These are phyloP conservation scores for Hymenoscyphus linearis DNA, from an alignment of 2,329 filamentous ascomycete genomes.

Conservation along the genomic window DNA sequence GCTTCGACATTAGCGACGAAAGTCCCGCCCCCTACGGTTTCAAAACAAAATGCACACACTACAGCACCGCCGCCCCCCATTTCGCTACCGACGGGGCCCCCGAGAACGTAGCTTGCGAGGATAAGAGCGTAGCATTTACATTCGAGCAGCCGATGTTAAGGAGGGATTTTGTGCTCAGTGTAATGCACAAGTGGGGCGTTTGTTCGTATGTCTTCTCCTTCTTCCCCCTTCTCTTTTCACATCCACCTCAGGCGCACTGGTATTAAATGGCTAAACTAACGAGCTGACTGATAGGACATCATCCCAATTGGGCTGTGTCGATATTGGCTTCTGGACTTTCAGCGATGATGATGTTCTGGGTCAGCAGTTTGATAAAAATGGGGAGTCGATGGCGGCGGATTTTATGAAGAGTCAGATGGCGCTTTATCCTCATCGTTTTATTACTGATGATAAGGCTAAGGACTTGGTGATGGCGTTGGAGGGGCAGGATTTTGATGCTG, in stretches of 20 bases:
- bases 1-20: neutral
- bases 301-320: neutral
- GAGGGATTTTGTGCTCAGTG: neutral
- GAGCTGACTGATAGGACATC: neutral
- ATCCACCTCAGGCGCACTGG: neutral
- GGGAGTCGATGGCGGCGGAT: neutral
- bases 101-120: neutral
- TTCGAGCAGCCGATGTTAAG: neutral
- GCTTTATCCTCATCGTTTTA: neutral
- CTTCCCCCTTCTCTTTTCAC: neutral
- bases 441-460: neutral
- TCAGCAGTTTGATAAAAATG: neutral
- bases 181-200: neutral
- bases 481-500: neutral
- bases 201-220: constrained; percentile 33
- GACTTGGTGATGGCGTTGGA: neutral
- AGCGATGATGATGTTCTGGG: neutral
- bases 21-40: constrained; percentile 2
- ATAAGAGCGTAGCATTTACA: neutral
- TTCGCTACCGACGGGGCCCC: neutral
- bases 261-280: neutral
- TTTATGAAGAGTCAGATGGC: neutral
- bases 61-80: neutral
- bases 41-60: constrained; percentile 1
- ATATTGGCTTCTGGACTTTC: neutral